A percentile compares a stretch with the other conserved stretches of the same genome.
Evolutionary conservation across 495 filamentous ascomycete species (phyloP).

Genomic region (Penicillium antarcticum): DNA sequence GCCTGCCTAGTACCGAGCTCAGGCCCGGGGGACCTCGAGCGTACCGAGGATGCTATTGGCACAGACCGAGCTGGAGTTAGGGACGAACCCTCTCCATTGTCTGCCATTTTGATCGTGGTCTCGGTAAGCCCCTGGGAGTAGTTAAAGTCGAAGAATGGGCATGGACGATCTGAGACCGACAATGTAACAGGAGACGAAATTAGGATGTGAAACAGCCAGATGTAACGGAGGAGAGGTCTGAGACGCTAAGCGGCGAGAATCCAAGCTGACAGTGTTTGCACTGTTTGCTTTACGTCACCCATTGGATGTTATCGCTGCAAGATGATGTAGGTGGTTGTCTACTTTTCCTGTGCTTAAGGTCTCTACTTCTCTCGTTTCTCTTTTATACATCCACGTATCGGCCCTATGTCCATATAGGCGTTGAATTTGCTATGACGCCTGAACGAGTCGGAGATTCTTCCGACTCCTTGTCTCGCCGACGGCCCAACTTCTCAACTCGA

Average conservation of each 20-base stretch:
- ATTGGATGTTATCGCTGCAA: conserved; percentile 1
- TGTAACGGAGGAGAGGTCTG: conserved; percentile 6
- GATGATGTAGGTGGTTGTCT: conserved; percentile 15
- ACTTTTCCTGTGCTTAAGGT: not conserved
- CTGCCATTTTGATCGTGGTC: conserved; percentile 26
- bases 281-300: conserved; percentile 34
- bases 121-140: conserved; percentile 3
- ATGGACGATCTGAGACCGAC: not conserved
- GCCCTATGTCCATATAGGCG: conserved; percentile 5
- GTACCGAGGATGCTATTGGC: conserved; percentile 36
- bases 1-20: conserved; percentile 57
- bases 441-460: conserved; percentile 19
- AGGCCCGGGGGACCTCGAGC: conserved; percentile 39
- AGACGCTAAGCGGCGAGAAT: conserved; percentile 8
- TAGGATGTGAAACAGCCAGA: not conserved
- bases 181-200: not conserved
- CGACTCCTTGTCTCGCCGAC: conserved; percentile 34
- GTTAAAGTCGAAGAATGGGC: conserved; percentile 3
- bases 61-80: conserved; percentile 28
- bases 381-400: not conserved
- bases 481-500: conserved; percentile 52
- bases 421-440: conserved; percentile 16
- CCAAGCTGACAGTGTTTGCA: conserved; percentile 26
- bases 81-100: conserved; percentile 41
- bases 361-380: not conserved